Base-by-base conservation (phyloP, 306 rosid species). In the Acacia crassicarpa region DNA sequence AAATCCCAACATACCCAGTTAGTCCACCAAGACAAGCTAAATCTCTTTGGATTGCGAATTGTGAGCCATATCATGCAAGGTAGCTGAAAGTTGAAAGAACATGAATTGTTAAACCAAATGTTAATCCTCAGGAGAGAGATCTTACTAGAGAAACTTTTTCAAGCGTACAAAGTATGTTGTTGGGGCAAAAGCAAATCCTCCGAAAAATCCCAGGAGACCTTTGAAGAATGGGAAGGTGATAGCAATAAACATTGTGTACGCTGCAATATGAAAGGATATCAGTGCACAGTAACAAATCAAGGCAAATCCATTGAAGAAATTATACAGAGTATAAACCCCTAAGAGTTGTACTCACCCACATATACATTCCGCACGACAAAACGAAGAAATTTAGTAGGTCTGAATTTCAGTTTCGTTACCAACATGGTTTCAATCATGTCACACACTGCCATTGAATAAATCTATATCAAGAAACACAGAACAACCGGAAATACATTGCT, bases 171-270 rank as follows among this genome's bases (percentile, higher is more conserved):
- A 95, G 79, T 89, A 95, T 71, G 97, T 85, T 73, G 98, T 95
- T 3, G 98, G 98, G 66, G 98, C 97, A 43, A 95, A 90, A 67
- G 97, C 97, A 79, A 95, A 95, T 71, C 98, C 99, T 81, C 99
- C 99, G 6, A 95, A 91, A 78, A 93, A 93, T 56, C 88, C 88
- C 9, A 91, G 83, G 59, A 92, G 91, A 17, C 90, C 98, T 40
- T 85, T 25, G 27, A 95, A 95, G 85, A 95, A 95, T 65, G 99
- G 99, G 87, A 95, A 90, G 68, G 93, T 86, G 49, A 93, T 90
- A 40, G 56, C 97, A 25, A 90, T 4, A 71, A 93, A 93, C 98
- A 95, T 89, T 8, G 99, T 95, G 48, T 86, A 77, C 48, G 89
- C 98, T 93, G 94, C 79, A 85, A 80, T 3, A 20, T 4, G 14